A percentile compares a stretch with the other conserved stretches of the same genome.
Conservation (phyloP, 768 basidiomycete genomes). For the Leccinum subtestaceum region DNA sequence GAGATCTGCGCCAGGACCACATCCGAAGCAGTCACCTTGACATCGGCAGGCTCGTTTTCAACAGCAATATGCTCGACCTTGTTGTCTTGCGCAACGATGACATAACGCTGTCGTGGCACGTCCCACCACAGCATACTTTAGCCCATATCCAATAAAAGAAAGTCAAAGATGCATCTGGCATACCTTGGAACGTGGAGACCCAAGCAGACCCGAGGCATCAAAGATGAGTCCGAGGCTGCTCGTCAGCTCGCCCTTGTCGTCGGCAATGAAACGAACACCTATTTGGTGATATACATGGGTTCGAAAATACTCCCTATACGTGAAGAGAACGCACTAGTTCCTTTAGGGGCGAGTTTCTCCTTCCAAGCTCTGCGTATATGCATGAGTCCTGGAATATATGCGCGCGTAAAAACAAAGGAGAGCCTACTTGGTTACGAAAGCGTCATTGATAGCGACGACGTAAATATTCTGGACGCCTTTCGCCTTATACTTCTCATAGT, state of each 20-base stretch:
- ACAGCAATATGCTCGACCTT: conserved; percentile 53
- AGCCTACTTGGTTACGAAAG: conserved; percentile 57
- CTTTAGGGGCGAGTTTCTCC: conserved; percentile 52
- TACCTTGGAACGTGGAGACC: conserved; percentile 67
- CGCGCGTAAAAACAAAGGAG: neutral
- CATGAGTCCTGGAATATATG: conserved; percentile 7
- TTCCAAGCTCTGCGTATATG: conserved; percentile 58
- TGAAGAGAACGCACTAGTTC: conserved; percentile 43
- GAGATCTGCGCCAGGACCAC: conserved; percentile 39
- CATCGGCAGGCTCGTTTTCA: conserved; percentile 44
- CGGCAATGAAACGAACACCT: conserved; percentile 63
- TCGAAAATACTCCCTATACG: conserved; percentile 3
- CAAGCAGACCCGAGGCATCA: conserved; percentile 60
- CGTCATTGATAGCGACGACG: conserved; percentile 77
- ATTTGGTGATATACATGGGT: neutral
- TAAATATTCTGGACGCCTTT: conserved; percentile 75
- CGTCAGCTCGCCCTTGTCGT: conserved; percentile 62
- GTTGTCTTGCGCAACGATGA: conserved; percentile 54
- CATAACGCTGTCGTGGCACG: conserved; percentile 43
- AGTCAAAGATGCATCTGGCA: neutral
- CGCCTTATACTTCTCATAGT: conserved; percentile 66
- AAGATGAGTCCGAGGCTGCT: conserved; percentile 56
- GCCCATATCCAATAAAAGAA: neutral
- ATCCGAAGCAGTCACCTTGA: conserved; percentile 54
- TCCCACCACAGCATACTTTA: too few relatives aligned